Evolutionary conservation across 345 rosid species (phyloP).

Genomic region (Clausena lansium): DNA sequence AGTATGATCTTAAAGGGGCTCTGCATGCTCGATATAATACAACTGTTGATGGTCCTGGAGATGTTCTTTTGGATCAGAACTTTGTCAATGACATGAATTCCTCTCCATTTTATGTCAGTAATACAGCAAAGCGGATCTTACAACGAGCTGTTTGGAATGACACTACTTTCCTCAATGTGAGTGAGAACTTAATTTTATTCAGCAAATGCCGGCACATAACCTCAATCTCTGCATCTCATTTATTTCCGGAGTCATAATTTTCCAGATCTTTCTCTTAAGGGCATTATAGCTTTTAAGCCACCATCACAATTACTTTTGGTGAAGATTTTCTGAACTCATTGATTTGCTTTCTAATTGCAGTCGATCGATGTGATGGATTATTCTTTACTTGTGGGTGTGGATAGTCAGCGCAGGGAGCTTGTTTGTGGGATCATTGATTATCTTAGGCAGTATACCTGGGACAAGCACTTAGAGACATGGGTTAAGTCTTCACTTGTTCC

Average conservation of each 20-base stretch:
- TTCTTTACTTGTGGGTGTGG: conserved; percentile 90
- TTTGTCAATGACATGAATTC: conserved; percentile 89
- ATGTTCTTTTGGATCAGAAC: conserved; percentile 93
- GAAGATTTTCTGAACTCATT: neutral
- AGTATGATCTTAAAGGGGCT: conserved; percentile 95
- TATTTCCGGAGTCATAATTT: neutral
- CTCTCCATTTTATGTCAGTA: conserved; percentile 87
- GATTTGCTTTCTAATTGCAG: conserved; percentile 37
- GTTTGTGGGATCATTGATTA: conserved; percentile 98
- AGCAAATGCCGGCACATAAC: neutral
- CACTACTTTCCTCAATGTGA: conserved; percentile 85
- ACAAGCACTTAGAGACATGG: conserved; percentile 97
- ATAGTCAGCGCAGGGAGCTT: conserved; percentile 57
- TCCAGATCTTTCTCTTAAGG: neutral
- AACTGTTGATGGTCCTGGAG: conserved; percentile 51
- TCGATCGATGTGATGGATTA: conserved; percentile 95
- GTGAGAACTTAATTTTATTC: conserved; percentile 23
- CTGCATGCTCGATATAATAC: conserved; percentile 68
- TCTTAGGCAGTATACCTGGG: conserved; percentile 97
- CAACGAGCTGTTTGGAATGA: conserved; percentile 96
- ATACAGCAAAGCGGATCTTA: conserved; percentile 62
- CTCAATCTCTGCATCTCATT: neutral
- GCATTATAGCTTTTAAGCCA: neutral
- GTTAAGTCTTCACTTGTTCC: conserved; percentile 91
- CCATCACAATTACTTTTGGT: too few relatives aligned